Base-by-base conservation (phyloP, 2,329 filamentous ascomycete genomes). In the Stenocarpella maydis region DNA sequence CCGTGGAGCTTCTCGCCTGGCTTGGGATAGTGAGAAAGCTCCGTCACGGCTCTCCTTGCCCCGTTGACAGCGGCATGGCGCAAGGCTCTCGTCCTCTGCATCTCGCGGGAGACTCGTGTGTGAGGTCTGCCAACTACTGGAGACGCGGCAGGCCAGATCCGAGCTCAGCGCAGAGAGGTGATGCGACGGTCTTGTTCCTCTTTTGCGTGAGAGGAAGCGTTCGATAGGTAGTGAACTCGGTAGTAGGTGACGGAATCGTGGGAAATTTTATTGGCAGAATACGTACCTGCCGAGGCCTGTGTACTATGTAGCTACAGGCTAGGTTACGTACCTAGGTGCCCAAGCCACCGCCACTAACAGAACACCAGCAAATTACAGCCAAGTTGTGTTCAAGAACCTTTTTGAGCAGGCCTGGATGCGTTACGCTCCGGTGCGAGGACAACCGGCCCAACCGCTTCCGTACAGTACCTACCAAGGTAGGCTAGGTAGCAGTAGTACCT, bases 1-100 rank as follows among this genome's bases (percentile, higher is more conserved):
- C 96, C 96, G 80, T 98, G 92, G 49, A 98, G 87, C 81, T 92
- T 91, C 77, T 95, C 91, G 77, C 96, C 96, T 1, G 92, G 87
- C 72, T 89, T 90, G 7, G 95, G 94, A 74, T 92, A 92, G 75
- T 88, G 88, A 65, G 90, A 87, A 73, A 96, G 85, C 77, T 94
- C 91, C 21, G 93, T 94, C 55, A 95, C 89, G 61, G 92, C 91
- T 74, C 84, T 88, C 75, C 65, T 65, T n/a, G 65, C 71, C 5
- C 68, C 52, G 19, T 71, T 71, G 58, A 67, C 71, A 65, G 71
- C 83, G 85, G 65, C 65, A 67, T 67, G 65, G 52, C 63, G 85
- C 83, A 65, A 83, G 81, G 53, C 79, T 77, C 74, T 82, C 84
- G 70, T 65, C 73, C 37, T 67, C 39, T 67, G 65, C 65, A 67